A percentile compares a stretch with the other conserved stretches of the same genome.
Conservation (phyloP, 2,329 filamentous ascomycete species). For the Beauveria brongniartii region DNA sequence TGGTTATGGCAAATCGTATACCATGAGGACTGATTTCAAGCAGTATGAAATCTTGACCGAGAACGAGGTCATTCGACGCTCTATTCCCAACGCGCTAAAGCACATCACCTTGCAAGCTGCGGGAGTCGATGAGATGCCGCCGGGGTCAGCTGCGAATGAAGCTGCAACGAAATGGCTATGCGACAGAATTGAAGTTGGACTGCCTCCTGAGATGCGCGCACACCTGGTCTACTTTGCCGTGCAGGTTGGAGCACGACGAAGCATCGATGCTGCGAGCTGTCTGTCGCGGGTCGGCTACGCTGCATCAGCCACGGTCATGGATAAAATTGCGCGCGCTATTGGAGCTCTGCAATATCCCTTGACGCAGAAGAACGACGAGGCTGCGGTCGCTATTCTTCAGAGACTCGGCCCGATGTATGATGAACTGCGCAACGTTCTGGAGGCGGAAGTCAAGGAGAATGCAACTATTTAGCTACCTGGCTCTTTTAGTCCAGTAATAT, state of each 20-base stretch:
- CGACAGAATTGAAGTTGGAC: slow-evolving; percentile 9
- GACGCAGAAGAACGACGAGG: slow-evolving; percentile 7
- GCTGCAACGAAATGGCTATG: slow-evolving; percentile 10
- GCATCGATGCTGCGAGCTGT: slow-evolving; percentile 14
- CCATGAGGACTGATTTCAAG: slow-evolving; percentile 14
- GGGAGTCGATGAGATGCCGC: slow-evolving; percentile 9
- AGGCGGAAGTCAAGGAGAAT: not conserved
- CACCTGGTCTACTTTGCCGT: slow-evolving; percentile 13
- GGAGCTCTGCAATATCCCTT: slow-evolving; percentile 14
- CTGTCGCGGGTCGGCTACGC: slow-evolving; percentile 11
- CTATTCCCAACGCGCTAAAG: slow-evolving; percentile 9
- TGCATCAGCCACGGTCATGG: slow-evolving; percentile 8
- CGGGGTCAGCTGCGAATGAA: slow-evolving; percentile 12
- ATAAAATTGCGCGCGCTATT: slow-evolving; percentile 12
- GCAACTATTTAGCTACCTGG: not conserved
- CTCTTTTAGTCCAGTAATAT: not conserved
- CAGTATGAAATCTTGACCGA: slow-evolving; percentile 10
- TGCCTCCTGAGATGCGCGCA: not conserved
- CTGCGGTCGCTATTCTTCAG: slow-evolving; percentile 7
- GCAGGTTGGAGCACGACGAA: slow-evolving; percentile 13
- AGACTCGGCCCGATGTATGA: slow-evolving; percentile 14
- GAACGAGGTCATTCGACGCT: slow-evolving; percentile 14
- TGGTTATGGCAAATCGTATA: slow-evolving; percentile 14
- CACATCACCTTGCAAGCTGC: slow-evolving; percentile 10
- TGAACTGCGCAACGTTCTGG: slow-evolving; percentile 7